A percentile compares a stretch with the other conserved stretches of the same genome.
phyloP scores from a whole-genome alignment of 2,329 filamentous ascomycete species.

The Sclerotinia nivalis region DNA sequence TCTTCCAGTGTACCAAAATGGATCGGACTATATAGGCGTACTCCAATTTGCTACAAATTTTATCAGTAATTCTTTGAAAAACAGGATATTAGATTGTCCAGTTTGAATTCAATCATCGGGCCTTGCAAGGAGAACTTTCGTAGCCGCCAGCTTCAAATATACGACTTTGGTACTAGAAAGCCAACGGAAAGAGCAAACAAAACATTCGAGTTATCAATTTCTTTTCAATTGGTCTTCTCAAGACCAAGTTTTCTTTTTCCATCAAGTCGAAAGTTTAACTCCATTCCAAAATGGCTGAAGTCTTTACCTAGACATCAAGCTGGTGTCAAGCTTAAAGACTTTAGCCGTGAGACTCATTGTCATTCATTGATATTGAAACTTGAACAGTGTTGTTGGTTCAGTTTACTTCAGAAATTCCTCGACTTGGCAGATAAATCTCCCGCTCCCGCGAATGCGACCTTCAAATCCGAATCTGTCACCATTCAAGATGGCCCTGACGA shows the following conservation, averaged over 20 bases:
- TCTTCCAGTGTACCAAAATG: not conserved
- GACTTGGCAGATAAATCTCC: not conserved
- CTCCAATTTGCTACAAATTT: not conserved
- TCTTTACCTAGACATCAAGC: not conserved
- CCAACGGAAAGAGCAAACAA: no score
- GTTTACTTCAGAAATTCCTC: not conserved
- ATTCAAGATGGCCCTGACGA: not conserved
- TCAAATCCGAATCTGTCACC: not conserved
- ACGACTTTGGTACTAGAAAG: no score
- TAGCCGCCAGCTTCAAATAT: no score
- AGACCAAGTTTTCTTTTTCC: not conserved
- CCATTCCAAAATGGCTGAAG: not conserved
- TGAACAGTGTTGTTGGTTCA: not conserved
- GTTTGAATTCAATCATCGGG: not conserved
- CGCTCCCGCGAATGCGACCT: not conserved
- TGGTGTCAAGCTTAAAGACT: not conserved
- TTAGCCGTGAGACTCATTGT: not conserved
- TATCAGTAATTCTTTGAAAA: not conserved
- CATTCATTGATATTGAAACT: not conserved
- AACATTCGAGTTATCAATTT: no score
- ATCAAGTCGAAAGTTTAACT: not conserved
- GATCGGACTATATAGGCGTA: no score
- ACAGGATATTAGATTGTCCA: no score
- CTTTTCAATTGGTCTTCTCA: no score
- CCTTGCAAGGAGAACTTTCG: no score